phyloP scores from a whole-genome alignment of 129 eudicot genomes.

The Chrysanthemum lavandulifolium region DNA sequence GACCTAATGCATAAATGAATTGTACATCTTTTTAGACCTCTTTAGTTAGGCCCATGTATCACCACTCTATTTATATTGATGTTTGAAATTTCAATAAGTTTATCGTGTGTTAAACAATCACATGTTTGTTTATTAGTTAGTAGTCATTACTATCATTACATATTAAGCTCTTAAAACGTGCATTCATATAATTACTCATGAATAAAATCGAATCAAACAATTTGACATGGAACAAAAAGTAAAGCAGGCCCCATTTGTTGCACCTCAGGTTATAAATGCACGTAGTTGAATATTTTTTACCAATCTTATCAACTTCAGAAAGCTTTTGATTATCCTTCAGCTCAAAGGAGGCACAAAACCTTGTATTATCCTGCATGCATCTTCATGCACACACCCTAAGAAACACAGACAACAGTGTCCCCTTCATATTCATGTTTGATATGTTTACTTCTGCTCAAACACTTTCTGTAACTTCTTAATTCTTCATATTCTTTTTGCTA shows the following conservation, averaged over 20 bases:
- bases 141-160: too few species aligned
- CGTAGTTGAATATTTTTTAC: slow-evolving; percentile 17
- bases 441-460: slow-evolving; percentile 11
- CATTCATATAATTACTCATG: too few species aligned
- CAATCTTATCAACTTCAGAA: slow-evolving; percentile 24
- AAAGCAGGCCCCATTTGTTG: background rate
- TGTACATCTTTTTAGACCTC: too few species aligned
- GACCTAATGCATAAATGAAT: too few species aligned
- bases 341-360: slow-evolving; percentile 32
- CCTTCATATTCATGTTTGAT: background rate
- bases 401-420: slow-evolving; percentile 27
- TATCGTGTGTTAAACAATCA: too few species aligned
- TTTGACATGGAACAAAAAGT: too few species aligned
- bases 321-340: slow-evolving; percentile 37
- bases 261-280: slow-evolving; percentile 1
- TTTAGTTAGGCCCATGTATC: too few species aligned
- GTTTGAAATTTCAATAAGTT: too few species aligned
- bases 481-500: slow-evolving; percentile 32
- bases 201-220: too few species aligned
- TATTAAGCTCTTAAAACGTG: too few species aligned
- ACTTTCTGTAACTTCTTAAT: slow-evolving; percentile 24
- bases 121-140: too few species aligned
- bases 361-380: slow-evolving; percentile 53
- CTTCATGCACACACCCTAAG: slow-evolving; percentile 27
- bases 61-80: too few species aligned